Evolutionary conservation across 306 rosid genomes (phyloP).

Genomic region (Citrullus colocynthis): DNA sequence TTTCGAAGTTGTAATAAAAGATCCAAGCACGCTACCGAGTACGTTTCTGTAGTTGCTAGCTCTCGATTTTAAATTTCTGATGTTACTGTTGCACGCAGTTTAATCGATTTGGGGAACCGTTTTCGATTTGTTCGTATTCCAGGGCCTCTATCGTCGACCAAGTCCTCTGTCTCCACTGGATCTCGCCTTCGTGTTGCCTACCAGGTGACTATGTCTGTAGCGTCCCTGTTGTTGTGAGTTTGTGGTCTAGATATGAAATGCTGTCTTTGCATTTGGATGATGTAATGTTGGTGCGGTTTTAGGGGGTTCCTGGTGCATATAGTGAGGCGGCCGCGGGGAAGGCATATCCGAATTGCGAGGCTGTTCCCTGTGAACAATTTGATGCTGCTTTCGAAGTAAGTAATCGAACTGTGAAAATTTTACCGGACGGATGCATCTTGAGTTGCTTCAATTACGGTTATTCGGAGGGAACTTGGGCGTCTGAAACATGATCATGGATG

Average conservation of each 20-base stretch:
- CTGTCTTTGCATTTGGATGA: not conserved
- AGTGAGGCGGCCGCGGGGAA: constrained; percentile 85
- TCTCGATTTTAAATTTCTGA: not conserved
- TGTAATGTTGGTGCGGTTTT: constrained; percentile 12
- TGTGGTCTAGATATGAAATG: not conserved
- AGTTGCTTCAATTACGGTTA: not conserved
- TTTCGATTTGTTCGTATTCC: constrained; percentile 4
- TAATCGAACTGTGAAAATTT: not conserved
- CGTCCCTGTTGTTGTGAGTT: not conserved
- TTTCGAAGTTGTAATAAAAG: constrained; percentile 33
- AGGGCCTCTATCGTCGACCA: constrained; percentile 70
- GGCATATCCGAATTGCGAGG: constrained; percentile 92
- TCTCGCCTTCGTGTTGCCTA: constrained; percentile 79
- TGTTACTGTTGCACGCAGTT: not conserved
- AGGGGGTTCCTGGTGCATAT: constrained; percentile 91
- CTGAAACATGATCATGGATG: not conserved
- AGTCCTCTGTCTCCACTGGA: constrained; percentile 37
- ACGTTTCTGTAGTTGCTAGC: constrained; percentile 3
- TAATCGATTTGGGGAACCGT: not conserved
- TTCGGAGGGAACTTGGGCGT: not conserved
- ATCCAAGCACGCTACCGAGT: constrained; percentile 50
- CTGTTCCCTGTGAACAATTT: constrained; percentile 92
- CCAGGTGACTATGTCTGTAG: constrained; percentile 38
- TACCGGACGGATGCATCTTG: not conserved
- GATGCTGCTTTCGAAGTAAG: constrained; percentile 79